Evolutionary conservation across 2,329 filamentous ascomycete genomes (phyloP).

Genomic region (Drechslerella stenobrocha): DNA sequence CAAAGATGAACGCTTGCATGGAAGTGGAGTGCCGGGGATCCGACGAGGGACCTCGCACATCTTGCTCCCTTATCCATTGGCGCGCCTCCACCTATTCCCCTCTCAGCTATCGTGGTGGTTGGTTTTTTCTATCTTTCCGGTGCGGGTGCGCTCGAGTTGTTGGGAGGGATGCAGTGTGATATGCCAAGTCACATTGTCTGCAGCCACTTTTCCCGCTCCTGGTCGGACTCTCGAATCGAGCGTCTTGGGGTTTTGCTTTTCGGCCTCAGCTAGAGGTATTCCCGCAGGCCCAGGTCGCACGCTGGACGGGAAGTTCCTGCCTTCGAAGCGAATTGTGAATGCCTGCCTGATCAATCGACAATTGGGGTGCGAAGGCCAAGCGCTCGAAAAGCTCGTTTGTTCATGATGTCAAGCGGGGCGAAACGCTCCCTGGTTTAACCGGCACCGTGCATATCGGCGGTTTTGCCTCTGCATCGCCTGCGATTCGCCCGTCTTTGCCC

Average conservation of each 20-base stretch:
- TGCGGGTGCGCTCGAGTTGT: slow-evolving; percentile 15
- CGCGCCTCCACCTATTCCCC: background rate
- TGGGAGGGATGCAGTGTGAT: slow-evolving; percentile 48
- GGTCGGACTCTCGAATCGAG: background rate
- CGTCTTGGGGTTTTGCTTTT: background rate
- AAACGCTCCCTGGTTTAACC: slow-evolving; percentile 40
- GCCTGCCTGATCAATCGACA: too few relatives aligned
- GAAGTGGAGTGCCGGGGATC: slow-evolving; percentile 38
- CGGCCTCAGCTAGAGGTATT: too few relatives aligned
- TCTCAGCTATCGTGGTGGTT: slow-evolving; percentile 15
- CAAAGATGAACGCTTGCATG: slow-evolving; percentile 14
- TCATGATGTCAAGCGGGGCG: slow-evolving; percentile 44
- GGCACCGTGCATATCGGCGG: background rate
- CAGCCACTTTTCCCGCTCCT: slow-evolving; percentile 11
- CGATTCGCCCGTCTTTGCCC: slow-evolving; percentile 25
- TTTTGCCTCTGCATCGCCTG: slow-evolving; percentile 22
- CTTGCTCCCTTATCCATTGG: slow-evolving; percentile 12
- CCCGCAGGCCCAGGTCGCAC: too few relatives aligned
- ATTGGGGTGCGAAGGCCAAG: too few relatives aligned
- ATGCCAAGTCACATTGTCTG: slow-evolving; percentile 6
- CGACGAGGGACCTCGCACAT: slow-evolving; percentile 9
- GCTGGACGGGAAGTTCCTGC: too few relatives aligned
- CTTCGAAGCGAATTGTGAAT: too few relatives aligned
- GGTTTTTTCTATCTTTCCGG: slow-evolving; percentile 20
- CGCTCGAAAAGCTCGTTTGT: background rate